phyloP scores from a whole-genome alignment of 2,329 filamentous ascomycete genomes.

The Fragosphaeria purpurea region DNA sequence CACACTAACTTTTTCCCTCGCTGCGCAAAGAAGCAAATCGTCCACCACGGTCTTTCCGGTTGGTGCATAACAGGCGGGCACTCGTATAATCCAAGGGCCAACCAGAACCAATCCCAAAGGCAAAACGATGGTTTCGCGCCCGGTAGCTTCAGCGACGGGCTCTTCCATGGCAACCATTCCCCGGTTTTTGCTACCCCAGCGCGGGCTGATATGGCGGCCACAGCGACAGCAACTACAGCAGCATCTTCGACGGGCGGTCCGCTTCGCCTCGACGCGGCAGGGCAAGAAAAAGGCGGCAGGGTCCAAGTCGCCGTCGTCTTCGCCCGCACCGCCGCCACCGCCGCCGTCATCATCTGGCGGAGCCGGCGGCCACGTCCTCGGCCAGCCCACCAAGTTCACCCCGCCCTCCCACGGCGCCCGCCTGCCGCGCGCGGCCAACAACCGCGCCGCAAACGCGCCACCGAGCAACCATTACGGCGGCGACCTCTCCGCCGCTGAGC shows the following conservation, averaged over 20 bases:
- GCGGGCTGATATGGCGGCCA: slow-evolving; percentile 41
- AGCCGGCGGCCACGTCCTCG: slow-evolving; percentile 52
- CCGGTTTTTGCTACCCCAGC: slow-evolving; percentile 57
- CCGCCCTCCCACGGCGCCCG: slow-evolving; percentile 80
- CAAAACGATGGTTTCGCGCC: no score
- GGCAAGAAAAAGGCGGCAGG: slow-evolving; percentile 14
- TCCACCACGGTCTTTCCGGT: no score
- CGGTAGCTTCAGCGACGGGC: no score
- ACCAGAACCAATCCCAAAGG: no score
- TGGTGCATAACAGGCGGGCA: no score
- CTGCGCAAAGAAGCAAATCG: no score
- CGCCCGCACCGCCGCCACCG: slow-evolving; percentile 34
- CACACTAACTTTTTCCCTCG: no score
- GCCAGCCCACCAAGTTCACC: slow-evolving; percentile 80
- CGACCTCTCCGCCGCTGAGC: slow-evolving; percentile 54
- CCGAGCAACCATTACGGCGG: slow-evolving; percentile 66
- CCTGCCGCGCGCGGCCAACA: slow-evolving; percentile 42
- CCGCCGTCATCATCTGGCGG: not conserved
- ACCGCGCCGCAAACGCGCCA: slow-evolving; percentile 17
- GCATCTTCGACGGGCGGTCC: slow-evolving; percentile 11
- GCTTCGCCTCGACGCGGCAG: slow-evolving; percentile 6
- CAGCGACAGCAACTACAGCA: not conserved
- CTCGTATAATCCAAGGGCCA: no score
- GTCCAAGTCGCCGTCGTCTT: slow-evolving; percentile 16
- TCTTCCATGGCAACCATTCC: slow-evolving; percentile 42